These are phyloP conservation scores for Wickerhamomyces bovis DNA, from an alignment of 805 yeast genomes.

Conservation along the genomic window DNA sequence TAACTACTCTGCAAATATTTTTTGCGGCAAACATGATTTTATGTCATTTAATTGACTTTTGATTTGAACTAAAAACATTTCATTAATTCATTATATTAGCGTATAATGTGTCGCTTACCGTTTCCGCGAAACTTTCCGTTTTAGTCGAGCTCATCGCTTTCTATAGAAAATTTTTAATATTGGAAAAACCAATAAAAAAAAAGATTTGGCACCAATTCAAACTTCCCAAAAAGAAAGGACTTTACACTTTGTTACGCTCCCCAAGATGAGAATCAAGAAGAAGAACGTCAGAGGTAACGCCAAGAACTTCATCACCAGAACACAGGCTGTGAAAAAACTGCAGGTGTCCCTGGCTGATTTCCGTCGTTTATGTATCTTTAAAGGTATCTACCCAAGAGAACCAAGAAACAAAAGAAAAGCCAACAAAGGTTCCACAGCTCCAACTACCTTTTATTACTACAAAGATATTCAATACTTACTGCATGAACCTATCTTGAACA, in stretches of 20 bases:
- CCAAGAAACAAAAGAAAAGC: slow-evolving; percentile 95
- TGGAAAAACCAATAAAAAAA: background rate
- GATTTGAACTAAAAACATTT: no score
- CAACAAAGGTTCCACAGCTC: slow-evolving; percentile 95
- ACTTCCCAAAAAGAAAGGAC: no score
- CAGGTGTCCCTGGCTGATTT: slow-evolving; percentile 95
- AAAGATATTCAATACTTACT: slow-evolving; percentile 92
- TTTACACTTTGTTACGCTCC: slow-evolving; percentile 25
- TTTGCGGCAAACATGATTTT: background rate
- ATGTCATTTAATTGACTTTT: no score
- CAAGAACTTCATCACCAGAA: slow-evolving; percentile 85
- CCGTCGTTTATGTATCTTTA: slow-evolving; percentile 94
- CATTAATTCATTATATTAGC: background rate
- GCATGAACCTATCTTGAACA: slow-evolving; percentile 89
- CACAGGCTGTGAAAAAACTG: slow-evolving; percentile 87
- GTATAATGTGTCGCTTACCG: background rate
- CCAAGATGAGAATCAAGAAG: slow-evolving; percentile 50
- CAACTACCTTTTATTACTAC: slow-evolving; percentile 86
- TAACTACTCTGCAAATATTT: no score
- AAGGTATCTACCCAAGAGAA: slow-evolving; percentile 96
- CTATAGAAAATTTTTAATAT: background rate
- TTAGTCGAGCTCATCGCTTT: background rate
- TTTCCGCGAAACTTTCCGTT: background rate
- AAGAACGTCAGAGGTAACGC: slow-evolving; percentile 85
- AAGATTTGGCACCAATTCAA: background rate